These are phyloP conservation scores for Taiwanofungus camphoratus DNA, from an alignment of 1,284 basidiomycete species.

Conservation along the genomic window DNA sequence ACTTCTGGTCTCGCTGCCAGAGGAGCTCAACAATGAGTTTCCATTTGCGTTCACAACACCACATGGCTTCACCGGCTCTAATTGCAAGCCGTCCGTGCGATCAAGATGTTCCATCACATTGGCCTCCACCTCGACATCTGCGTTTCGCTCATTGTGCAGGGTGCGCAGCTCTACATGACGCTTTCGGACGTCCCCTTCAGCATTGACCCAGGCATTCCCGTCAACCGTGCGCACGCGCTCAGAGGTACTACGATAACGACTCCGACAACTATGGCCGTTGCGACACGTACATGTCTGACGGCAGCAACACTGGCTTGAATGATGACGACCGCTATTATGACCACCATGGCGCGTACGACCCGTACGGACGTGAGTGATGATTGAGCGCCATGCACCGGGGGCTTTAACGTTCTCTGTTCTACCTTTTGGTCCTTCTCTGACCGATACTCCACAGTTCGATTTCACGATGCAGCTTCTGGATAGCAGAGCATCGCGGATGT, in stretches of 20 bases:
- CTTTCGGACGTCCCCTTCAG: no score
- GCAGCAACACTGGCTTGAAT: slow-evolving; percentile 45
- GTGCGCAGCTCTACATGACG: no score
- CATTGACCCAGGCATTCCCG: slow-evolving; percentile 48
- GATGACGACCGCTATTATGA: slow-evolving; percentile 62
- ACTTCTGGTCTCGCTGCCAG: no score
- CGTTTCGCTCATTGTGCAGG: no score
- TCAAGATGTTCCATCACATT: no score
- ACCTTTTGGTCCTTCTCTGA: no score
- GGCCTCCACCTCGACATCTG: no score
- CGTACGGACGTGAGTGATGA: slow-evolving; percentile 43
- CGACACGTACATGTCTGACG: slow-evolving; percentile 64
- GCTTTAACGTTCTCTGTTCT: slow-evolving; percentile 12
- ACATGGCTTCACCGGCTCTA: no score
- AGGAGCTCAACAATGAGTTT: no score
- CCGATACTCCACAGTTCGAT: slow-evolving; percentile 65
- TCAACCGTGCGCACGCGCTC: slow-evolving; percentile 38
- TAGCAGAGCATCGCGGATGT: slow-evolving; percentile 95
- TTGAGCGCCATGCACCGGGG: not conserved
- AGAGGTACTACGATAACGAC: slow-evolving; percentile 71
- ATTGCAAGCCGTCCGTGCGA: no score
- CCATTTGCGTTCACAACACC: no score
- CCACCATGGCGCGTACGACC: slow-evolving; percentile 55
- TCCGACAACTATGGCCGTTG: slow-evolving; percentile 55
- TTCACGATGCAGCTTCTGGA: slow-evolving; percentile 98